phyloP scores from a whole-genome alignment of 371 early-diverging fungal genomes.

The Zychaea mexicana region DNA sequence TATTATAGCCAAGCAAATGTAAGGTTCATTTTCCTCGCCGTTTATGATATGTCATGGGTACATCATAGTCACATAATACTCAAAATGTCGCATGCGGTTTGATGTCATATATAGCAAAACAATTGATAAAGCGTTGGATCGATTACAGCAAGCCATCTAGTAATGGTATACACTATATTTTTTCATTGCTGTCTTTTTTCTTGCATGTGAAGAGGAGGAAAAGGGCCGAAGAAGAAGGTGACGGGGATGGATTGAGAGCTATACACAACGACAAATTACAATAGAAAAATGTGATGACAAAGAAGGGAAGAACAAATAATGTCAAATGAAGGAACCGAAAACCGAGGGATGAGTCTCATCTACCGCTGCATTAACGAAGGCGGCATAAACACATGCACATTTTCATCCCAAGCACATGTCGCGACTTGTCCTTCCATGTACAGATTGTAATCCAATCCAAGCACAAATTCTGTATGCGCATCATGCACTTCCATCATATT shows the following conservation, averaged over 20 bases:
- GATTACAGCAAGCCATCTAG: conserved; percentile 12
- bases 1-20: conserved; percentile 37
- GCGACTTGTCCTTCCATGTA: conserved; percentile 85
- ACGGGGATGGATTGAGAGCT: not conserved
- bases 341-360: not conserved
- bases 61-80: no score
- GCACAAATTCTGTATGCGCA: conserved; percentile 91
- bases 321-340: not conserved
- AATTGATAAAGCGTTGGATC: conserved; percentile 20
- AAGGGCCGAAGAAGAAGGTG: not conserved
- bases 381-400: conserved; percentile 68
- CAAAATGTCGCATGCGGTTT: no score
- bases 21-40: no score
- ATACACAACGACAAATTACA: conserved; percentile 8
- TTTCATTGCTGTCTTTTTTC: not conserved
- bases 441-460: conserved; percentile 90
- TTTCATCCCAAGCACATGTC: conserved; percentile 95
- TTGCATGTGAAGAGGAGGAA: not conserved
- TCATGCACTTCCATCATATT: conserved; percentile 71
- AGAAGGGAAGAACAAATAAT: not conserved
- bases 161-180: not conserved
- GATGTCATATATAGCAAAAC: no score
- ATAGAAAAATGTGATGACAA: not conserved
- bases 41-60: no score
- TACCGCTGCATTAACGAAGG: conserved; percentile 45